Base-by-base conservation (phyloP, 352 stramenopile genomes). In the Phytophthora foliorum region DNA sequence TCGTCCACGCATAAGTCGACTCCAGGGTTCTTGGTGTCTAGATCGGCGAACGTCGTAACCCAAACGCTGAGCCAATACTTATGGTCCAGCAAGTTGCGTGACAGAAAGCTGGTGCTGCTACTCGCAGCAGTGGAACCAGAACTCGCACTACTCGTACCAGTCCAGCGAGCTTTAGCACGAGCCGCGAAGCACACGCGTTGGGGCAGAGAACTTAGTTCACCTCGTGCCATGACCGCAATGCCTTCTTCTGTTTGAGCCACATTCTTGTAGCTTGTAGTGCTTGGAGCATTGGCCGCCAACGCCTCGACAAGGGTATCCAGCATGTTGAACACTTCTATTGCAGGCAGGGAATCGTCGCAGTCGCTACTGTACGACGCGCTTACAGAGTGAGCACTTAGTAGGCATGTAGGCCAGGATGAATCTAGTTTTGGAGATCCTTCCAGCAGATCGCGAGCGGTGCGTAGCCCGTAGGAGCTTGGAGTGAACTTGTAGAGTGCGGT, bases 51-150 rank as follows among this genome's bases (percentile, higher is more conserved):
- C 13, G 70, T 64, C 5, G 79, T 86, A 17, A 59, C 77, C 79
- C 77, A 88, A 27, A 81, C 77, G 32, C 74, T 82, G 63, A 88
- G 78, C 79, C 79, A 88, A 25, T 85, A 85, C 61, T 84, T 85
- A 45, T 85, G 79, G 25, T 88, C 77, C 41, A 88, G 67, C 27
- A 88, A 66, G 42, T 86, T 78, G 32, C 78, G 77, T 38, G 74
- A 84, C 14, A 88, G 54, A 39, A 88, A 84, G 58, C 74, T 88
- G 2, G 69, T 73, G 25, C 69, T 69, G 51, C 63, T 76, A 46
- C 63, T 76, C 2, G 63, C 52, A 27, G 68, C 63, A 6, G 57
- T 65, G 32, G 57, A 63, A 0, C 69, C 63, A 8, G 69, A 69
- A 17, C 51, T 36, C 51, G 63, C 63, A 42, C 65, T 84, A 29